Evolutionary conservation across 768 basidiomycete genomes (phyloP).

Genomic region (Agrocybe praecox): DNA sequence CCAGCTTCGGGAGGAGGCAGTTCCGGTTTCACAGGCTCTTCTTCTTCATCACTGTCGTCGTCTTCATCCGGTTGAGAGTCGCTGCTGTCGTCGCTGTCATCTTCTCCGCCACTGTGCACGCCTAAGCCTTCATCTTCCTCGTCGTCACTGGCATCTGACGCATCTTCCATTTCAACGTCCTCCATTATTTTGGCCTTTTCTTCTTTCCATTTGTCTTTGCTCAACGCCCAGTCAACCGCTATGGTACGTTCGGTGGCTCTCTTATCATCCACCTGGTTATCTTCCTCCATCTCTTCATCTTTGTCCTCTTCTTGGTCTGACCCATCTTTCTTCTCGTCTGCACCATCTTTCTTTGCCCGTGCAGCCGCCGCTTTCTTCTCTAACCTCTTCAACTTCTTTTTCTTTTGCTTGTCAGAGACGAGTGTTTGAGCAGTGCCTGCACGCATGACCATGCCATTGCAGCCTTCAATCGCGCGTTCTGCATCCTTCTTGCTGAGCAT

Average conservation of each 20-base stretch:
- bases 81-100: slow-evolving; percentile 38
- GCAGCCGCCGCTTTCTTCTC: slow-evolving; percentile 49
- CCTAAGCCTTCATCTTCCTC: slow-evolving; percentile 46
- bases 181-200: slow-evolving; percentile 60
- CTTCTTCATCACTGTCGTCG: slow-evolving; percentile 31
- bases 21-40: slow-evolving; percentile 59
- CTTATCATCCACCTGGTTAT: slow-evolving; percentile 31
- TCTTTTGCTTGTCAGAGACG: slow-evolving; percentile 66
- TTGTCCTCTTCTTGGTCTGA: slow-evolving; percentile 25
- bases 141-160: slow-evolving; percentile 26
- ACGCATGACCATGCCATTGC: slow-evolving; percentile 74
- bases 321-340: slow-evolving; percentile 28
- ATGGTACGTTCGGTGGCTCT: slow-evolving; percentile 61
- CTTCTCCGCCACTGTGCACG: slow-evolving; percentile 41
- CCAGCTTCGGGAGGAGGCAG: slow-evolving; percentile 86
- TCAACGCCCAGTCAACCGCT: slow-evolving; percentile 96
- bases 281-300: slow-evolving; percentile 28
- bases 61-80: slow-evolving; percentile 33
- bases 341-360: slow-evolving; percentile 13
- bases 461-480: slow-evolving; percentile 74
- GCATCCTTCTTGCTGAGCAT: slow-evolving; percentile 87
- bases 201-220: slow-evolving; percentile 91
- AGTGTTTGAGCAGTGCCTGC: slow-evolving; percentile 62
- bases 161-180: slow-evolving; percentile 38
- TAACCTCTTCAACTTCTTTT: slow-evolving; percentile 60